Base-by-base conservation (phyloP, 331 rosid genomes). In the Phaseolus coccineus region DNA sequence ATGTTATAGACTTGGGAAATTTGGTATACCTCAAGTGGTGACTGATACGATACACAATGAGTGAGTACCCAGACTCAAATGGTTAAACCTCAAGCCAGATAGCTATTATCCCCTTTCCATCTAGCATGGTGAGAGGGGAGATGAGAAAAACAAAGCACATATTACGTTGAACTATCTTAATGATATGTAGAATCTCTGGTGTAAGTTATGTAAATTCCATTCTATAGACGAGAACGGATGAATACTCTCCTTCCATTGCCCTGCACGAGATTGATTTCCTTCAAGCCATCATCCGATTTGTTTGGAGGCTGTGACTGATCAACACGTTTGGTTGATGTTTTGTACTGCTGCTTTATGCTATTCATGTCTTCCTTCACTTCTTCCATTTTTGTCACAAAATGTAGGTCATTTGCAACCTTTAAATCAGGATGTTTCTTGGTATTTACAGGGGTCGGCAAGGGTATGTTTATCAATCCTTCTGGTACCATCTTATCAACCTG, bases 161-260 rank as follows among this genome's bases (percentile, higher is more conserved):
- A 37, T 61, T 46, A 65, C 71, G 72, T 74, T 77, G 31, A 53
- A 73, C 31, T 63, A 53, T 55, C 35, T 40, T 74, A 81, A 44
- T 25, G 25, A 84, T 55, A 24, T 51, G 56, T n/a, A 3, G 62
- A 76, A 69, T 62, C 47, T 68, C 24, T 27, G 3, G 52, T 27
- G 50, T 27, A 28, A 40, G 16, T 35, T 24, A n/a, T 12, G 57
- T 44, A 56, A 47, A 11, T 24, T 77, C 55, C 75, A 79, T 64
- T 78, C 75, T 82, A 85, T 27, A 85, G 87, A 30, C 96, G 88
- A 27, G 98, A 92, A 10, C 97, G 86, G 74, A 92, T 88, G 82
- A 94, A 94, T 19, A 89, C 81, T 77, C 78, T 89, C 81, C 88
- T 90, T 80, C 76, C 82, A 46, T 82, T 73, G 48, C 82, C 84